Conservation (phyloP, 345 rosid genomes). For the Eucalyptus dawsonii region DNA sequence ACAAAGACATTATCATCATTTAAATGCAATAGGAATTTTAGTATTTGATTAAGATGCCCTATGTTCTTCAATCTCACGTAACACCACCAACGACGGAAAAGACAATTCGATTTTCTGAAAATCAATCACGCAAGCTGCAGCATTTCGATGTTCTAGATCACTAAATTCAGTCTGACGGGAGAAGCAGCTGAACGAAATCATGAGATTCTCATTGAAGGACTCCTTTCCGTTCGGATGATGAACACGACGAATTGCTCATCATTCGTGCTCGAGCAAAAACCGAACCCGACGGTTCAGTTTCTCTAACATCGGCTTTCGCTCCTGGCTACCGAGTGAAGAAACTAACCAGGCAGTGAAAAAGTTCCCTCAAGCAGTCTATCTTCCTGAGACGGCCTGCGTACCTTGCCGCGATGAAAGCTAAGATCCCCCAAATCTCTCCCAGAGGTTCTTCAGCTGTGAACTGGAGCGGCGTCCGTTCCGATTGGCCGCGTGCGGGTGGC, state of each 20-base stretch:
- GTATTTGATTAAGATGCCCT: neutral
- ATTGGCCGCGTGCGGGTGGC: neutral
- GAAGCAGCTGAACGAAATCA: neutral
- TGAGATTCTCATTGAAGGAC: neutral
- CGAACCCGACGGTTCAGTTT: neutral
- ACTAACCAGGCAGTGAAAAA: neutral
- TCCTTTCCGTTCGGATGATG: neutral
- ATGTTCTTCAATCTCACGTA: neutral
- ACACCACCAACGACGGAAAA: neutral
- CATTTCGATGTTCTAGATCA: neutral
- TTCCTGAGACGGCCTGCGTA: neutral
- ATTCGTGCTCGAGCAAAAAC: neutral
- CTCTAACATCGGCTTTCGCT: neutral
- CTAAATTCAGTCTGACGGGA: neutral
- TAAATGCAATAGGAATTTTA: neutral
- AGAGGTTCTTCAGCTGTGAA: neutral
- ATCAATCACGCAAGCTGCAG: neutral
- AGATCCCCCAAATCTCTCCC: neutral
- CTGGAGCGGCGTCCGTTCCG: neutral
- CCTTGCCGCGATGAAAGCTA: neutral
- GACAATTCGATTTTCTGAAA: neutral
- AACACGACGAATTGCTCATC: neutral
- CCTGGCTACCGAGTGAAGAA: neutral
- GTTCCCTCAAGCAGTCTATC: neutral
- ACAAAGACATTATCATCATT: neutral